These are phyloP conservation scores for Jatropha multifida DNA, from an alignment of 441 rosid species.

Conservation along the genomic window DNA sequence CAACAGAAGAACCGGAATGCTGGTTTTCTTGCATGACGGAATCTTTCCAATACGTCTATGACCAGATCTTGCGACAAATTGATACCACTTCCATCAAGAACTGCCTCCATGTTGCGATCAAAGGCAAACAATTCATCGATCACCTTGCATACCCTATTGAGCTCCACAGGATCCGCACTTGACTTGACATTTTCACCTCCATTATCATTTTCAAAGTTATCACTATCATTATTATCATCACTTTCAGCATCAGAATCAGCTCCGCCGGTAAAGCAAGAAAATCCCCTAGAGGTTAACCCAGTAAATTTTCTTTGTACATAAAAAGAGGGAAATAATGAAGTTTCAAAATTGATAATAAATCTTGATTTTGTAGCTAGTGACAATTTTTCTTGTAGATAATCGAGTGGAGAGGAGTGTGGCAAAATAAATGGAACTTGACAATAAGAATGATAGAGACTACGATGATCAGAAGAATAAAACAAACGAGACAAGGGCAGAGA, in stretches of 20 bases:
- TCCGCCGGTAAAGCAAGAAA: slow-evolving; percentile 32
- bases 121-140: slow-evolving; percentile 74
- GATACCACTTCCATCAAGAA: slow-evolving; percentile 66
- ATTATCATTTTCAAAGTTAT: slow-evolving; percentile 13
- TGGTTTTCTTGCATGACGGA: slow-evolving; percentile 72
- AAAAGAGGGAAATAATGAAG: slow-evolving; percentile 4
- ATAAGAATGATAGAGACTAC: slow-evolving; percentile 43
- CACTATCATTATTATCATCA: slow-evolving; percentile 11
- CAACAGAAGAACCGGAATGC: slow-evolving; percentile 84
- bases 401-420: slow-evolving; percentile 64
- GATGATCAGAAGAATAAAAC: slow-evolving; percentile 49
- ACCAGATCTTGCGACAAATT: slow-evolving; percentile 55
- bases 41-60: slow-evolving; percentile 56
- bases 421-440: slow-evolving; percentile 57
- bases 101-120: slow-evolving; percentile 89
- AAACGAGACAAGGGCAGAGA: slow-evolving; percentile 59
- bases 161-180: slow-evolving; percentile 45
- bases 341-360: neutral
- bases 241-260: slow-evolving; percentile 28
- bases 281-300: slow-evolving; percentile 33
- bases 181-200: slow-evolving; percentile 17
- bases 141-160: slow-evolving; percentile 75
- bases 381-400: slow-evolving; percentile 49
- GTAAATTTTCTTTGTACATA: neutral
- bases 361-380: slow-evolving; percentile 20